Percentiles rank a stretch among this genome's conserved stretches.
These are phyloP conservation scores for Pestalotiopsis sp. DNA, from an alignment of 2,329 filamentous ascomycete genomes.

Conservation along the genomic window DNA sequence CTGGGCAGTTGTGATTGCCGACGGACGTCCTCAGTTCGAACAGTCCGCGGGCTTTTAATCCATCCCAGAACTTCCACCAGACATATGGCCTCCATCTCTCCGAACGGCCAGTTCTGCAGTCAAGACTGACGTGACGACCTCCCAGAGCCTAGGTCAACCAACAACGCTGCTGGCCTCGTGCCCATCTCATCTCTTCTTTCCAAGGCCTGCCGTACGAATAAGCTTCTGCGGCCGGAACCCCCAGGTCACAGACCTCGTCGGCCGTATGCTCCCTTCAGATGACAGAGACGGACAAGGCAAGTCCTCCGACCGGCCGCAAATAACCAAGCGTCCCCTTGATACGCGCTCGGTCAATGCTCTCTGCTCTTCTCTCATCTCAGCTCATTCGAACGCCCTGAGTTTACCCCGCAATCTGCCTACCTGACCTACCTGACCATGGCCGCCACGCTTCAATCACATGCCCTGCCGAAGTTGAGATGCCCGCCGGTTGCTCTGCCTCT, in stretches of 20 bases:
- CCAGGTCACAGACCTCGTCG: not conserved
- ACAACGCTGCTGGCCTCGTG: not conserved
- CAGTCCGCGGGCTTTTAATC: not conserved
- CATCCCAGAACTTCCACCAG: conserved; percentile 6
- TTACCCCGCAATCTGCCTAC: not conserved
- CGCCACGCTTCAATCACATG: not conserved
- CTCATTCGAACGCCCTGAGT: not conserved
- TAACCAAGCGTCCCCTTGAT: not conserved
- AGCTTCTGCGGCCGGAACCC: not conserved
- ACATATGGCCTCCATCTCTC: not conserved
- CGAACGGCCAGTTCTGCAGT: not conserved
- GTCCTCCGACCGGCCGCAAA: not conserved
- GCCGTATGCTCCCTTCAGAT: not conserved
- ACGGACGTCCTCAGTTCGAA: not conserved
- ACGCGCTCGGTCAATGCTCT: not conserved
- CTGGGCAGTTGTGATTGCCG: not conserved
- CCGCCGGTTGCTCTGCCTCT: not conserved
- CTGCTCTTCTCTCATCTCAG: not conserved
- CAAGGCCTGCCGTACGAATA: not conserved
- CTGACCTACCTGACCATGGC: not conserved
- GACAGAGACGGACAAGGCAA: not conserved
- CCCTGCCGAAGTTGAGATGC: not conserved
- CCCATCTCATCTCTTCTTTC: not conserved
- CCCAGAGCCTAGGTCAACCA: not conserved
- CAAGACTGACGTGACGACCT: not conserved